Conservation (phyloP, 495 filamentous ascomycete species). For the Neurospora pannonica region DNA sequence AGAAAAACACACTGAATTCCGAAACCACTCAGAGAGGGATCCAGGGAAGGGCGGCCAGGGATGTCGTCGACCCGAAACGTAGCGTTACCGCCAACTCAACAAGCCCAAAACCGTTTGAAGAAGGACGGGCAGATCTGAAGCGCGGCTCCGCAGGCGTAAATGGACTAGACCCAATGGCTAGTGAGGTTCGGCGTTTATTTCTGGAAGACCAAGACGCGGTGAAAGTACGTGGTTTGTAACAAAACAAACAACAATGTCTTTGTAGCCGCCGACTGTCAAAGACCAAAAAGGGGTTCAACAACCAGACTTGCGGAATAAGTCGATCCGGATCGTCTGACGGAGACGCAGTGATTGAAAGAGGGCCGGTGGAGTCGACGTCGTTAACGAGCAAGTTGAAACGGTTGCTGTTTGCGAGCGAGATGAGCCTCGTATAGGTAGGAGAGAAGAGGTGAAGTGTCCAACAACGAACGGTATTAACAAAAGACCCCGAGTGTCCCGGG, state of each 20-base stretch:
- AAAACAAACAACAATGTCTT: neutral
- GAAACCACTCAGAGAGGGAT: neutral
- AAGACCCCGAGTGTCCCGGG: neutral
- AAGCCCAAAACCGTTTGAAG: neutral
- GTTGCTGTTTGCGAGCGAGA: neutral
- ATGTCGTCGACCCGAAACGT: neutral
- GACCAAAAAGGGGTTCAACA: neutral
- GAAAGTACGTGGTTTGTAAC: neutral
- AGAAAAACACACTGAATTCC: neutral
- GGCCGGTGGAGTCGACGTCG: neutral
- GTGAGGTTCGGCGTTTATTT: neutral
- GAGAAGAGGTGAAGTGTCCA: neutral
- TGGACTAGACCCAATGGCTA: neutral
- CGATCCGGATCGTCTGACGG: neutral
- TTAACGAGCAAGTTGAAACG: neutral
- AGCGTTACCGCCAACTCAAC: neutral
- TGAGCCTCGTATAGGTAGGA: neutral
- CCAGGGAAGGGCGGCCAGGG: neutral
- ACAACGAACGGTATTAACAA: neutral
- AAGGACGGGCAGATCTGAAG: neutral
- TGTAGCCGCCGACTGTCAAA: neutral
- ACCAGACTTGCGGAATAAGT: neutral
- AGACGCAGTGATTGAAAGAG: neutral
- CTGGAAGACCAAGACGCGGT: neutral
- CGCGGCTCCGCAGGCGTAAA: neutral